Evolutionary conservation across 805 yeast species (phyloP).

Genomic region (Sugiyamaella smithiae): DNA sequence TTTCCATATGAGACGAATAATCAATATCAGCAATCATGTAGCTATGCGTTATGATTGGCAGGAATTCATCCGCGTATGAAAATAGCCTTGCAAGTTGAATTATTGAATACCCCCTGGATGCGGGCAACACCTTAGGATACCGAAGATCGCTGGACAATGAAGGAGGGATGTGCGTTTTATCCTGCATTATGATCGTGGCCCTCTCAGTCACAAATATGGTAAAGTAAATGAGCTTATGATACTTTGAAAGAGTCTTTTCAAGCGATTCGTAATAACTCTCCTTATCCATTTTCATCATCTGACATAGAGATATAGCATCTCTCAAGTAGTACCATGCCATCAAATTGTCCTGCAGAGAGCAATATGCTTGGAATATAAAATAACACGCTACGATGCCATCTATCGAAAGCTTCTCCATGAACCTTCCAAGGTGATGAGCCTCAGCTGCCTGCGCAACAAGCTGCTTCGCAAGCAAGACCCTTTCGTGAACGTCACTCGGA

Average conservation of each 20-base stretch:
- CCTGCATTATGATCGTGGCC: constrained; percentile 10
- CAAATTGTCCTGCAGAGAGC: constrained; percentile 1
- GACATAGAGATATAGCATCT: constrained; percentile 18
- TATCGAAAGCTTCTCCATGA: constrained; percentile 4
- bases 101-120: background rate
- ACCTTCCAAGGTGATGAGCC: constrained; percentile 9
- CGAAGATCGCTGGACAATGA: background rate
- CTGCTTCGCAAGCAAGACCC: background rate
- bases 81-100: constrained; percentile 1
- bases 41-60: background rate
- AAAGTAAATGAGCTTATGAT: constrained; percentile 14
- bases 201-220: constrained; percentile 17
- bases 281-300: constrained; percentile 15
- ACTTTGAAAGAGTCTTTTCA: background rate
- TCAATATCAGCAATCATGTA: background rate
- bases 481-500: background rate
- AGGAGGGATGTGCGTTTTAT: background rate
- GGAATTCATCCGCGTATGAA: background rate
- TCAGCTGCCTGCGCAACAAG: background rate
- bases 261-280: constrained; percentile 11
- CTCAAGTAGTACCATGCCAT: constrained; percentile 15
- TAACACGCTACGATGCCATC: constrained; percentile 12
- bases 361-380: constrained; percentile 12
- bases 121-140: background rate
- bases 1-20: background rate